Percentiles rank a stretch among this genome's conserved stretches.
Evolutionary conservation across 805 yeast genomes (phyloP).

Genomic region (Lipomyces orientalis): DNA sequence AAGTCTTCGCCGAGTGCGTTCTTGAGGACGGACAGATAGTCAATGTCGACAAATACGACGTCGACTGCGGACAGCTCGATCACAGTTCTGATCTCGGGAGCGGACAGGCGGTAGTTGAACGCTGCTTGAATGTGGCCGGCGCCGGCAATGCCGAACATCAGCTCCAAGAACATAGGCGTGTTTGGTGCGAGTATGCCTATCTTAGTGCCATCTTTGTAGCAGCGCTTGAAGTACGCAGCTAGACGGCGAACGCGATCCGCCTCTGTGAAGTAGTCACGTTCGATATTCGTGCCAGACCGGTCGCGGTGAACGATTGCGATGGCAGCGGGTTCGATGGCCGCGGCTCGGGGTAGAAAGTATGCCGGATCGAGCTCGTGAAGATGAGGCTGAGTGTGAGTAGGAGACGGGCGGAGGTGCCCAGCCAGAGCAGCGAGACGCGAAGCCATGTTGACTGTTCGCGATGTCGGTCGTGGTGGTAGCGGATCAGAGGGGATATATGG

Average conservation of each 20-base stretch:
- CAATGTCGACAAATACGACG: slow-evolving; percentile 29
- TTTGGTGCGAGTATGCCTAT: slow-evolving; percentile 46
- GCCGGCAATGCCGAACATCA: slow-evolving; percentile 46
- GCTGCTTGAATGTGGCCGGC: slow-evolving; percentile 46
- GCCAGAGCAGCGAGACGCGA: slow-evolving; percentile 14
- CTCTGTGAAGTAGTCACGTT: slow-evolving; percentile 41
- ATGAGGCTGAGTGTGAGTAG: slow-evolving; percentile 23
- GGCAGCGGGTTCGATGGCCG: slow-evolving; percentile 47
- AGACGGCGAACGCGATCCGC: slow-evolving; percentile 43
- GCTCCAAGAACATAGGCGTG: slow-evolving; percentile 48
- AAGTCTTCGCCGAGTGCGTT: slow-evolving; percentile 33
- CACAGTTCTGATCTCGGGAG: slow-evolving; percentile 43
- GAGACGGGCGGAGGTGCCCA: slow-evolving; percentile 2
- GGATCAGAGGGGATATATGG: background rate
- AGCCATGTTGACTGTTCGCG: background rate
- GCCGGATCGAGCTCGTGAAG: slow-evolving; percentile 47
- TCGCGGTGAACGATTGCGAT: slow-evolving; percentile 44
- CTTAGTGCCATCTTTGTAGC: slow-evolving; percentile 34
- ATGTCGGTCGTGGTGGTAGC: background rate
- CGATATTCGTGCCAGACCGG: slow-evolving; percentile 35
- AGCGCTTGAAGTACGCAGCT: slow-evolving; percentile 43
- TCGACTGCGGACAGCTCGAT: slow-evolving; percentile 40
- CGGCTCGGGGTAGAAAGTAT: slow-evolving; percentile 46
- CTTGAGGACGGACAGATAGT: slow-evolving; percentile 25
- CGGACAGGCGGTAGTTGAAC: slow-evolving; percentile 45